Evolutionary conservation across 352 stramenopile genomes (phyloP), one percentile per base, ranked within the genome.

Genomic region (Paralagenidium karlingii): DNA sequence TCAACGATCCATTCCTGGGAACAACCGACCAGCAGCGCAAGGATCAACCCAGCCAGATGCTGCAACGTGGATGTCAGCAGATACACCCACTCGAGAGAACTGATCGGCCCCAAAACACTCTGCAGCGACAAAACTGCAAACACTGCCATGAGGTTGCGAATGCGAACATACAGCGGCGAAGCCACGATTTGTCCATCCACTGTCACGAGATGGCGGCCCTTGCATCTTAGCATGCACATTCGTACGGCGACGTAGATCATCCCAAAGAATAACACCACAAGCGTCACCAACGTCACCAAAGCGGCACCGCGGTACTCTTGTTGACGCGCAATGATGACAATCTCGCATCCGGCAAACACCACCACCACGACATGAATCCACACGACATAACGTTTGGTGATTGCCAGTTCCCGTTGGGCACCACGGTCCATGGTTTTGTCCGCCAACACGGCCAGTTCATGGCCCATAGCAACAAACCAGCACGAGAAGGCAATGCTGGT

Each of bases 1-100:
- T 51, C 40, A 16, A 65, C 53, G 43, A 68, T 59, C 29, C 59
- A 74, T 40, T 70, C 59, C 27, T 74, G 62, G 15, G 49, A 63
- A 45, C 58, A 70, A 9, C 59, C n/a, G n/a, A n/a, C n/a, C n/a
- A n/a, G n/a, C n/a, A n/a, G n/a, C n/a, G n/a, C n/a, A n/a, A n/a
- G n/a, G n/a, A n/a, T n/a, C n/a, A n/a, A n/a, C n/a, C n/a, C n/a
- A n/a, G n/a, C n/a, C n/a, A n/a, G n/a, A n/a, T n/a, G n/a, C n/a
- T n/a, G n/a, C n/a, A n/a, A n/a, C n/a, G 79, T 12, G 79, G 41
- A 38, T 79, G 77, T 43, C 77, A 82, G 2, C 76, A 49, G 55
- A 66, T 68, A 12, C 63, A 76, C 13, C 68, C 45, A 15, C 69
- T 24, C 9, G 60, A 60, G 4, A 82, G 77, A 40, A 21, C 77